Conservation (phyloP, 768 basidiomycete genomes). For the Pleurotus giganteus region DNA sequence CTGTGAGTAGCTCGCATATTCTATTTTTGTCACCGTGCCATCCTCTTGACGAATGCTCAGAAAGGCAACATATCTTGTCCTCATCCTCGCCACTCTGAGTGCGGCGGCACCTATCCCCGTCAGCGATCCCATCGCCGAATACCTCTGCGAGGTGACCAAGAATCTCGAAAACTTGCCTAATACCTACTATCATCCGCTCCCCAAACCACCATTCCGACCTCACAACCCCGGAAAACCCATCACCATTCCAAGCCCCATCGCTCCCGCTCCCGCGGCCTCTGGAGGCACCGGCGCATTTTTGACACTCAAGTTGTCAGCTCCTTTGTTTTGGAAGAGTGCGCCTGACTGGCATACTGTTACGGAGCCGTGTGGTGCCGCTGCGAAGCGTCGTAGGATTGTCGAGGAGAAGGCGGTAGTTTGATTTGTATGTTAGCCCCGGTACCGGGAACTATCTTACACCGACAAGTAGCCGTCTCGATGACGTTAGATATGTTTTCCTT, state of each 20-base stretch:
- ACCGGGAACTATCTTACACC: too few species aligned
- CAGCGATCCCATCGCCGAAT: background rate
- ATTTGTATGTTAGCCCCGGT: too few species aligned
- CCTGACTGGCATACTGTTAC: constrained; percentile 2
- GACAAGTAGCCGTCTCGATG: too few species aligned
- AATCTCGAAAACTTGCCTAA: background rate
- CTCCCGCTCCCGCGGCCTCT: background rate
- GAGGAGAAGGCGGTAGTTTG: background rate
- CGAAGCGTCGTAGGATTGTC: background rate
- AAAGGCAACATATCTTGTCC: constrained; percentile 6
- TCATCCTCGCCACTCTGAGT: constrained; percentile 7
- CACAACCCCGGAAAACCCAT: constrained; percentile 14
- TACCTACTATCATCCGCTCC: background rate
- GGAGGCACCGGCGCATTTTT: background rate
- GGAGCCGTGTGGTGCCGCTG: background rate
- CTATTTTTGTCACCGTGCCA: background rate
- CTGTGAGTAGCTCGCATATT: background rate
- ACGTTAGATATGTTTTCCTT: too few species aligned
- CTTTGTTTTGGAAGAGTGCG: background rate
- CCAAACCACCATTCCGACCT: constrained; percentile 6
- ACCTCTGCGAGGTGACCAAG: background rate
- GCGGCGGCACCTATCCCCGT: background rate
- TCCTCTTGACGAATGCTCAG: background rate
- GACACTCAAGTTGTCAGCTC: background rate
- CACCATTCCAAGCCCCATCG: background rate